phyloP scores from a whole-genome alignment of 305 asterid genomes.

The Rubia peregrina region DNA sequence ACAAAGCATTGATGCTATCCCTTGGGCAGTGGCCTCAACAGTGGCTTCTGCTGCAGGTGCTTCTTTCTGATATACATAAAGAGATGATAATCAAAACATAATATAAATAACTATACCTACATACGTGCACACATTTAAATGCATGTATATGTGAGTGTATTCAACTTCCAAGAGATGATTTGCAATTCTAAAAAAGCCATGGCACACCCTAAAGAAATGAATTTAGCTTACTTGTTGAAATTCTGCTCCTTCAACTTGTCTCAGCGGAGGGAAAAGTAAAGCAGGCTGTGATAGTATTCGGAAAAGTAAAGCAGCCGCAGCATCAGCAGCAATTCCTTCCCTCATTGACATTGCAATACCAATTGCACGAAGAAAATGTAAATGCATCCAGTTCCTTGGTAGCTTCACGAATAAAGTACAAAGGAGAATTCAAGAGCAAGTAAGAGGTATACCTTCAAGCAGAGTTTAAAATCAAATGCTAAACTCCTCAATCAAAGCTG shows the following conservation, averaged over 20 bases:
- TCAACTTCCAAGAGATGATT: constrained; percentile 2
- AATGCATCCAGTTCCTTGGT: constrained; percentile 98
- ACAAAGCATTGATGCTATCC: constrained; percentile 98
- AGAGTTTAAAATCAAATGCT: not conserved
- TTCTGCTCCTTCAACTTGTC: constrained; percentile 88
- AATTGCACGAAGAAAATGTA: constrained; percentile 97
- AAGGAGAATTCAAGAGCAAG: constrained; percentile 3
- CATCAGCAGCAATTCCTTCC: constrained; percentile 93
- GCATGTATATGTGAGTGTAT: too few relatives aligned
- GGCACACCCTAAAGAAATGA: constrained; percentile 1
- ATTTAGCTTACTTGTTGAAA: constrained; percentile 63
- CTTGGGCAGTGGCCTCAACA: constrained; percentile 97
- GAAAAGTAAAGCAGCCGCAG: constrained; percentile 98
- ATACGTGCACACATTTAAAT: too few relatives aligned
- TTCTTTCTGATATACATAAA: constrained; percentile 52
- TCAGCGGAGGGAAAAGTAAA: constrained; percentile 81
- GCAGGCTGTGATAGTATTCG: constrained; percentile 97
- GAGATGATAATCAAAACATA: not conserved
- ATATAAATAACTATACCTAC: too few relatives aligned
- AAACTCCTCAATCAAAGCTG: not conserved
- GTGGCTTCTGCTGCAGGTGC: constrained; percentile 81
- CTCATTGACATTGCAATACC: constrained; percentile 99
- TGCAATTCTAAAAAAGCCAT: constrained; percentile 15
- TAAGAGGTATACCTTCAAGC: not conserved
- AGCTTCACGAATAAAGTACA: constrained; percentile 49